phyloP scores from a whole-genome alignment of 352 stramenopile genomes.

The Phytophthora podocarpi region DNA sequence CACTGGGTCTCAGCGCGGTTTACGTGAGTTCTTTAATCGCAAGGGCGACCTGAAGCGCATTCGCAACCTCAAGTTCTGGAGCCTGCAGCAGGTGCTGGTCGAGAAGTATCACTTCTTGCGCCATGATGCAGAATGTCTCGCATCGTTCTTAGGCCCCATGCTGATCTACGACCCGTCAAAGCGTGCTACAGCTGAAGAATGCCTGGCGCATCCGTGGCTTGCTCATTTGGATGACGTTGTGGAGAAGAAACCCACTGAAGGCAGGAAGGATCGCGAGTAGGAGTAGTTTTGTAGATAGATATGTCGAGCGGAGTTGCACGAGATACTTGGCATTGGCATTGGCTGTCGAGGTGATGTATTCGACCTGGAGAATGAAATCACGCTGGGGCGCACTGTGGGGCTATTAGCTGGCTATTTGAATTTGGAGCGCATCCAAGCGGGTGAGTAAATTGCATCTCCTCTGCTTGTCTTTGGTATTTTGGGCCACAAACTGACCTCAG shows the following conservation, averaged over 20 bases:
- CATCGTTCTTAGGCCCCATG: constrained; percentile 96
- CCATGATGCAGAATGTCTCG: constrained; percentile 88
- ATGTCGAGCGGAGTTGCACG: background rate
- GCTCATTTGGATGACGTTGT: constrained; percentile 28
- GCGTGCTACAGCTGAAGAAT: constrained; percentile 93
- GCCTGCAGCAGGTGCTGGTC: constrained; percentile 94
- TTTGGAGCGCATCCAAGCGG: constrained; percentile 3
- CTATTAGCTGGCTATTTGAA: constrained; percentile 14
- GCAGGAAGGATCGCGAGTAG: constrained; percentile 6
- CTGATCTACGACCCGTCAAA: constrained; percentile 88
- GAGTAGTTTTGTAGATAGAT: constrained; percentile 36
- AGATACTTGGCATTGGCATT: background rate
- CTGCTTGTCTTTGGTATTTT: constrained; percentile 25
- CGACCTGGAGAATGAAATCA: constrained; percentile 20
- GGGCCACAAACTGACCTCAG: constrained; percentile 18
- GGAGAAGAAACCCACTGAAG: constrained; percentile 2
- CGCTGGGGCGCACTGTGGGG: constrained; percentile 8
- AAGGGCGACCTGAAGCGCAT: constrained; percentile 98
- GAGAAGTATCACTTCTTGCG: constrained; percentile 96
- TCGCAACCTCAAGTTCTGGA: constrained; percentile 98
- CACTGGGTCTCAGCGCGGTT: constrained; percentile 64
- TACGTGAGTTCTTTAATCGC: constrained; percentile 97
- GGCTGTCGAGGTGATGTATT: constrained; percentile 1
- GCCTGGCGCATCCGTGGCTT: constrained; percentile 96
- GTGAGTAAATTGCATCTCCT: constrained; percentile 1